Evolutionary conservation across 2,329 filamentous ascomycete species (phyloP).

Genomic region (Hypoxylon sp.): DNA sequence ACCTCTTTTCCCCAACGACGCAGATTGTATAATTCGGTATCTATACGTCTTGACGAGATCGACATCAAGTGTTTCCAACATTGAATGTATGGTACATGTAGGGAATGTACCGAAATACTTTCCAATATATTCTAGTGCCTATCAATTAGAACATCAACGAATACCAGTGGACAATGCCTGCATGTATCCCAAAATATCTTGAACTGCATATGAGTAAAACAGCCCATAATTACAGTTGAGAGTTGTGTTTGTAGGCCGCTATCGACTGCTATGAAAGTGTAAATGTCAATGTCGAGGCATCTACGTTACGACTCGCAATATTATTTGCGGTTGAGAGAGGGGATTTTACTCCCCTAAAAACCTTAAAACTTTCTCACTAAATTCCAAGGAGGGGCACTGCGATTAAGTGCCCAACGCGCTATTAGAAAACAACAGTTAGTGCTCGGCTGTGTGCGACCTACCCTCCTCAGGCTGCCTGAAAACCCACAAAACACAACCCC

Average conservation of each 20-base stretch:
- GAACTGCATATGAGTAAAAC: neutral
- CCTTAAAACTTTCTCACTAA: slow-evolving; percentile 22
- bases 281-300: neutral
- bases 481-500: slow-evolving; percentile 36
- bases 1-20: neutral
- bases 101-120: neutral
- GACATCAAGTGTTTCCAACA: neutral
- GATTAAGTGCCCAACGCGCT: neutral
- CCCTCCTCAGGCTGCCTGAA: slow-evolving; percentile 22
- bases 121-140: neutral
- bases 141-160: neutral
- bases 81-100: too few species aligned
- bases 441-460: slow-evolving; percentile 22
- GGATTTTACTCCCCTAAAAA: slow-evolving; percentile 16
- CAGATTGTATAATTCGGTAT: slow-evolving; percentile 1
- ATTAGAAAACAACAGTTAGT: slow-evolving; percentile 23
- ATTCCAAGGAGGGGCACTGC: slow-evolving; percentile 9
- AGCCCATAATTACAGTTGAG: neutral
- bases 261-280: neutral
- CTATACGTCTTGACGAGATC: neutral
- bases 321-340: slow-evolving; percentile 19
- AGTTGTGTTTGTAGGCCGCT: neutral
- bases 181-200: neutral
- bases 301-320: slow-evolving; percentile 2
- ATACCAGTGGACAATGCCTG: neutral